These are phyloP conservation scores for Durotheca rogersii DNA, from an alignment of 495 filamentous ascomycete genomes.

Conservation along the genomic window DNA sequence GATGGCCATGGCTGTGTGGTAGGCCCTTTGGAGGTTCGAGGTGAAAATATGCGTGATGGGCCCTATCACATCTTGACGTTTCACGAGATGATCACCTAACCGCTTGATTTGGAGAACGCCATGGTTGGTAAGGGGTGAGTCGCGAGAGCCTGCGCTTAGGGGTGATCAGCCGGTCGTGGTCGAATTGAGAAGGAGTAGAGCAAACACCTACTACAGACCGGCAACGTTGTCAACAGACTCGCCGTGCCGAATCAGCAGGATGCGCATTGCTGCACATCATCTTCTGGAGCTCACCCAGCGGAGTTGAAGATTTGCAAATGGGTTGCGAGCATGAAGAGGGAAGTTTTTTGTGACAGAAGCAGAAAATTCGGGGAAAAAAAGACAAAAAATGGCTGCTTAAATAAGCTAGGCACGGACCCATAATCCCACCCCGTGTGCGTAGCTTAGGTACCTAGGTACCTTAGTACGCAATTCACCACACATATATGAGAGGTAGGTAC, in stretches of 20 bases:
- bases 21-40: slow-evolving; percentile 75
- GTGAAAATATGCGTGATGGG: slow-evolving; percentile 66
- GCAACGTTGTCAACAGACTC: slow-evolving; percentile 88
- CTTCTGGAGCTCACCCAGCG: slow-evolving; percentile 31
- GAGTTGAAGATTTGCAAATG: too few relatives aligned
- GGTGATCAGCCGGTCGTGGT: slow-evolving; percentile 29
- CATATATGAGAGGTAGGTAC: too few relatives aligned
- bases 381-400: too few relatives aligned
- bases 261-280: slow-evolving; percentile 52
- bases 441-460: too few relatives aligned
- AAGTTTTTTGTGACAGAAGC: slow-evolving; percentile 2
- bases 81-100: slow-evolving; percentile 61
- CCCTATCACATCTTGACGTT: slow-evolving; percentile 39
- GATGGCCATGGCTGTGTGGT: slow-evolving; percentile 67
- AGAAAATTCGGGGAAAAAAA: background rate
- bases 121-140: slow-evolving; percentile 80
- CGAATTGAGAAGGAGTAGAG: background rate
- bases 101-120: slow-evolving; percentile 72
- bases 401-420: too few relatives aligned
- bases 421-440: too few relatives aligned
- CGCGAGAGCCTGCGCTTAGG: slow-evolving; percentile 70
- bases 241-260: slow-evolving; percentile 81
- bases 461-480: too few relatives aligned
- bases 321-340: background rate
- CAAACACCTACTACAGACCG: slow-evolving; percentile 59